A percentile compares a stretch with the other conserved stretches of the same genome.
phyloP scores from a whole-genome alignment of 345 rosid genomes.

The Murraya koenigii region DNA sequence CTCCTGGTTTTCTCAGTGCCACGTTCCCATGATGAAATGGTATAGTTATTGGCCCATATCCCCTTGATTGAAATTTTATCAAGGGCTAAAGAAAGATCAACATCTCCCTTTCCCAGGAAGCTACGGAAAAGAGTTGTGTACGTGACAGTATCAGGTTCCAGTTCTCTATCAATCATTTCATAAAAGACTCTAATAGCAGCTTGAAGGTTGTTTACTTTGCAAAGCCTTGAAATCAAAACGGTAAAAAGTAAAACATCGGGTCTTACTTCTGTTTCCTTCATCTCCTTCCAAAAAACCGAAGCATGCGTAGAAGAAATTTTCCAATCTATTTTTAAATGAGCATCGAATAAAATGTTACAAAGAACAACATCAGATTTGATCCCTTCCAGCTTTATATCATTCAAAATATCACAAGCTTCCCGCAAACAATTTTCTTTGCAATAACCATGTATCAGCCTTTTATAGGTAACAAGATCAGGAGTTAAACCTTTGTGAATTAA shows the following conservation, averaged over 20 bases:
- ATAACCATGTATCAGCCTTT: slow-evolving; percentile 62
- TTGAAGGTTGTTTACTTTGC: slow-evolving; percentile 44
- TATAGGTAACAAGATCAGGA: slow-evolving; percentile 56
- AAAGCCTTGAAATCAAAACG: slow-evolving; percentile 54
- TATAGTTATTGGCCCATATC: slow-evolving; percentile 24
- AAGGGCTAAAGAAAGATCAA: slow-evolving; percentile 42
- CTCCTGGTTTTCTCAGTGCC: slow-evolving; percentile 31
- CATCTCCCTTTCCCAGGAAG: slow-evolving; percentile 36
- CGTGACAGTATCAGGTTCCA: slow-evolving; percentile 57
- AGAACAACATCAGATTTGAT: slow-evolving; percentile 57
- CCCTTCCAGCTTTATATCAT: slow-evolving; percentile 58
- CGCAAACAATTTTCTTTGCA: slow-evolving; percentile 42
- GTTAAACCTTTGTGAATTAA: slow-evolving; percentile 32
- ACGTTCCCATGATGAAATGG: slow-evolving; percentile 14
- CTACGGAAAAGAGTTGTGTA: slow-evolving; percentile 56
- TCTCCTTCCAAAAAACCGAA: slow-evolving; percentile 37
- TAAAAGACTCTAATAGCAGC: slow-evolving; percentile 39
- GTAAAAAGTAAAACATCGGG: slow-evolving; percentile 60
- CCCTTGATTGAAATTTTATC: slow-evolving; percentile 38
- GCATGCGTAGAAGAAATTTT: slow-evolving; percentile 15
- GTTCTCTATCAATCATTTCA: slow-evolving; percentile 52
- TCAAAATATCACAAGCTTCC: slow-evolving; percentile 44
- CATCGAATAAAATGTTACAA: slow-evolving; percentile 58
- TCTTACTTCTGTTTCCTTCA: slow-evolving; percentile 32
- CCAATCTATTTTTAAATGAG: slow-evolving; percentile 27